Conservation (phyloP, 345 rosid genomes). For the Toxicodendron radicans region DNA sequence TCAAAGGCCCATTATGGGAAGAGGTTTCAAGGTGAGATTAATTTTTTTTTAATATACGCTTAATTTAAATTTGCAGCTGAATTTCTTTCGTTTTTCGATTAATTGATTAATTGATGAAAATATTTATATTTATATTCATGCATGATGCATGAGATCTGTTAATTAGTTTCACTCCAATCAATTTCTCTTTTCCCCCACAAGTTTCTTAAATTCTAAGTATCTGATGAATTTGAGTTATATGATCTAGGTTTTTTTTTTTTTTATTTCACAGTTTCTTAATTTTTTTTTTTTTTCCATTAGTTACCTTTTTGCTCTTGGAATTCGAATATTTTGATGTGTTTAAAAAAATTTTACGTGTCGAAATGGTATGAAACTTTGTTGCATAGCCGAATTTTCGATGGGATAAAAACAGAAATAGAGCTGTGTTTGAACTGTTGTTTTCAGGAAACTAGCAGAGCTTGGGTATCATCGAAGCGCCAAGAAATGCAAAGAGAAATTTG, state of each 20-base stretch:
- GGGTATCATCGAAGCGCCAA: constrained; percentile 53
- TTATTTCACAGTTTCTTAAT: too few relatives aligned
- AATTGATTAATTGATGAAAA: too few relatives aligned
- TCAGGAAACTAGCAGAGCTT: constrained; percentile 53
- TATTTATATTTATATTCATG: too few relatives aligned
- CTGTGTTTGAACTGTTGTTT: constrained; percentile 13
- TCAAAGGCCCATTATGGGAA: constrained; percentile 59
- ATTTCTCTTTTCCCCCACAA: too few relatives aligned
- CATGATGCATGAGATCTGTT: too few relatives aligned
- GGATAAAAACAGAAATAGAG: constrained; percentile 4
- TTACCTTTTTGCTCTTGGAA: background rate
- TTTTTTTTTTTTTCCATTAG: background rate
- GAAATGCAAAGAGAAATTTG: constrained; percentile 60
- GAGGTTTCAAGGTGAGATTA: constrained; percentile 51
- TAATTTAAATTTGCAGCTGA: too few relatives aligned
- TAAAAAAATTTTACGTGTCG: background rate
- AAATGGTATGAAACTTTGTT: background rate
- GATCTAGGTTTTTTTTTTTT: too few relatives aligned
- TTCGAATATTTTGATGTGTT: background rate
- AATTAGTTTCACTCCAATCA: too few relatives aligned
- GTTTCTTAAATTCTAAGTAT: too few relatives aligned
- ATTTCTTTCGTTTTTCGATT: too few relatives aligned
- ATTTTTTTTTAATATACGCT: background rate
- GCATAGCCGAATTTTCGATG: constrained; percentile 18
- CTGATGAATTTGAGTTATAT: too few relatives aligned